phyloP scores from a whole-genome alignment of 345 rosid genomes.

The Cardamine resedifolia region DNA sequence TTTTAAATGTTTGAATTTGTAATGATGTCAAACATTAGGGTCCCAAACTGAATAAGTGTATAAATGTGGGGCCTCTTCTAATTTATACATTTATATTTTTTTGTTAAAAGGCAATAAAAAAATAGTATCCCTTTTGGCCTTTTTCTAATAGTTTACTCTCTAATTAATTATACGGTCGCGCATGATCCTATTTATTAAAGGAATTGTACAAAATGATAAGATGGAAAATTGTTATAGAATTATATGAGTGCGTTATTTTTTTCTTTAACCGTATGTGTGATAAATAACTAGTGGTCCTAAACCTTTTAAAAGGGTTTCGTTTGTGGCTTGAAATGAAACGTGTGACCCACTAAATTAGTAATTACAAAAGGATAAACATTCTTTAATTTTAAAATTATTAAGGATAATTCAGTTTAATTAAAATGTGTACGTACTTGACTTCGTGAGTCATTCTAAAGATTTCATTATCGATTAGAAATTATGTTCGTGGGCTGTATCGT shows the following conservation, averaged over 20 bases:
- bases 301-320: conserved; percentile 5
- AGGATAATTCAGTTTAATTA: conserved; percentile 31
- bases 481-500: conserved; percentile 32
- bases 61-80: too few species aligned
- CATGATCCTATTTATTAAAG: conserved; percentile 17
- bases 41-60: conserved; percentile 27
- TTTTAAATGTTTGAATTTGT: conserved; percentile 9
- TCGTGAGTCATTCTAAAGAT: conserved; percentile 30
- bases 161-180: conserved; percentile 28
- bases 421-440: conserved; percentile 30
- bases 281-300: conserved; percentile 16
- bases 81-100: too few species aligned
- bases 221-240: conserved; percentile 3
- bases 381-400: background rate
- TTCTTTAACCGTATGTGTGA: conserved; percentile 25
- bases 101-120: too few species aligned
- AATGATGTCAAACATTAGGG: conserved; percentile 36
- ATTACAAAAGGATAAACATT: conserved; percentile 15
- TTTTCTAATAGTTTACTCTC: background rate
- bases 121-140: too few species aligned
- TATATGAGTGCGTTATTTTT: conserved; percentile 29
- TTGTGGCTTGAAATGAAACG: conserved; percentile 36
- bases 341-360: conserved; percentile 34
- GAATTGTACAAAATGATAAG: background rate
- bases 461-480: background rate